Conservation (phyloP, 495 filamentous ascomycete species). For the Daldinia childiae region DNA sequence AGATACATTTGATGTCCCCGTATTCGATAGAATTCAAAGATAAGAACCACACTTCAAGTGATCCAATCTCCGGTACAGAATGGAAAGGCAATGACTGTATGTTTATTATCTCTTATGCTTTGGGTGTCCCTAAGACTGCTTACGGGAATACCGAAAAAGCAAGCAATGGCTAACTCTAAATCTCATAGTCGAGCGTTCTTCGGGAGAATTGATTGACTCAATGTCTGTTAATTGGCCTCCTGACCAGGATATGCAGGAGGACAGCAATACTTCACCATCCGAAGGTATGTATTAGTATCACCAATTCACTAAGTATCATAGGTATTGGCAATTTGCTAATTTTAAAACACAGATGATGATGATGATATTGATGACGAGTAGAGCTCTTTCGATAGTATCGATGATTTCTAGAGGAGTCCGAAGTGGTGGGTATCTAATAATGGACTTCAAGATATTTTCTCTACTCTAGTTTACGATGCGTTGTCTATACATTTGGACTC, state of each 20-base stretch:
- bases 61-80: not conserved
- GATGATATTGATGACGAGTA: not conserved
- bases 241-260: not conserved
- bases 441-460: not conserved
- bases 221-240: constrained; percentile 14
- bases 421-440: not conserved
- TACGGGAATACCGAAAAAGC: not conserved
- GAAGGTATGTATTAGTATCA: not conserved
- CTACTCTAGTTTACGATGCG: not conserved
- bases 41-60: not conserved
- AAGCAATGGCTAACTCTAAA: constrained; percentile 1
- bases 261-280: not conserved
- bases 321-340: not conserved
- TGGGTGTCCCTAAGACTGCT: not conserved
- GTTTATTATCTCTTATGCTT: constrained; percentile 2
- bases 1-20: not conserved
- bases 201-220: constrained; percentile 14
- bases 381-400: not conserved
- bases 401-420: not conserved
- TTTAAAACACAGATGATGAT: not conserved
- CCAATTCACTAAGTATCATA: not conserved
- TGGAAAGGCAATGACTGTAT: constrained; percentile 30
- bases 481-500: not conserved
- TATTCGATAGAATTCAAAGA: constrained; percentile 9
- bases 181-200: constrained; percentile 14